These are phyloP conservation scores for Colletotrichum orbiculare DNA, from an alignment of 2,329 filamentous ascomycete species.

Conservation along the genomic window DNA sequence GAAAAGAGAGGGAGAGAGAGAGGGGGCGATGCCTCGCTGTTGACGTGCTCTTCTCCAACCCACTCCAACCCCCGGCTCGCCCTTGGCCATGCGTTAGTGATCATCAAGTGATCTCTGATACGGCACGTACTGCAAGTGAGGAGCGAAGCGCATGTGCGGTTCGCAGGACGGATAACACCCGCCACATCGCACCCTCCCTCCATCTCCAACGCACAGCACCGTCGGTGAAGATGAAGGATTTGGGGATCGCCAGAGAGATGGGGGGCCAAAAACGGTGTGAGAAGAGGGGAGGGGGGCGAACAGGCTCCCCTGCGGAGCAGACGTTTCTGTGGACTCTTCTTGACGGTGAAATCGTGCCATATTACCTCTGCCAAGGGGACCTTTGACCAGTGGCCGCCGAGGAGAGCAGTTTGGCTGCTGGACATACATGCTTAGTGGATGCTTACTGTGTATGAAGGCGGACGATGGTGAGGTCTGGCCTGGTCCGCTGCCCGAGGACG, in stretches of 20 bases:
- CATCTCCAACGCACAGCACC: conserved; percentile 1
- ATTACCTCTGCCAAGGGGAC: conserved; percentile 26
- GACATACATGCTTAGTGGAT: conserved; percentile 9
- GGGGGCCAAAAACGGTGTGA: conserved; percentile 18
- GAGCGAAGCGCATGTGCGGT: conserved; percentile 30
- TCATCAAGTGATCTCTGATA: conserved; percentile 37
- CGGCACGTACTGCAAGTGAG: conserved; percentile 15
- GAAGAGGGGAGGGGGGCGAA: not conserved
- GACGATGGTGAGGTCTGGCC: conserved; percentile 17
- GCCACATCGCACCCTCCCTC: not conserved
- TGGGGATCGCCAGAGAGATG: conserved; percentile 30
- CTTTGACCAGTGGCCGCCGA: not conserved
- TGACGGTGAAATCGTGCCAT: conserved; percentile 13
- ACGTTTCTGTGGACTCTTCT: conserved; percentile 16
- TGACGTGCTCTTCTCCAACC: conserved; percentile 26
- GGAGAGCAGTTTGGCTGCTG: not conserved
- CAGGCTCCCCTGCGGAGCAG: conserved; percentile 3
- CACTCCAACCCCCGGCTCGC: not conserved
- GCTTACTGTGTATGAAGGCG: conserved; percentile 5
- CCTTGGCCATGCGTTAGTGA: conserved; percentile 31
- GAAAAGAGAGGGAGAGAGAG: not conserved
- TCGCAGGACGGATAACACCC: not conserved
- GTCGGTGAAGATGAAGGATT: conserved; percentile 6
- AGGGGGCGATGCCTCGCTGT: conserved; percentile 6
- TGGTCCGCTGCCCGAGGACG: not conserved